These are phyloP conservation scores for Amphirosellinia nigrospora DNA, from an alignment of 495 filamentous ascomycete genomes.

Conservation along the genomic window DNA sequence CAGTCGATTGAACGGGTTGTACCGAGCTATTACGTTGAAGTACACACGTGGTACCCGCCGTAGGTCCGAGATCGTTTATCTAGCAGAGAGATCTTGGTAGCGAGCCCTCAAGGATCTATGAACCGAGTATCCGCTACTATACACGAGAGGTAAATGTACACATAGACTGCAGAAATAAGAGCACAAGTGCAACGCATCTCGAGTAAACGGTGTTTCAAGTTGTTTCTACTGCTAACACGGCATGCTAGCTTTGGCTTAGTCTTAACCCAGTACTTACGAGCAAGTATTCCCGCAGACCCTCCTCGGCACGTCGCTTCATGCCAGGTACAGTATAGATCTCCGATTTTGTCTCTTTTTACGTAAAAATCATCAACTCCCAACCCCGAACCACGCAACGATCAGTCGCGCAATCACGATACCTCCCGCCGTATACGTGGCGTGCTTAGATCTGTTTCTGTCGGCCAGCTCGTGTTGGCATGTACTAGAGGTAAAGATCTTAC, in stretches of 20 bases:
- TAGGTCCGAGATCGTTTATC: background rate
- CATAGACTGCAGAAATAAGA: too few relatives aligned
- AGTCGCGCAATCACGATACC: slow-evolving; percentile 2
- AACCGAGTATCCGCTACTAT: background rate
- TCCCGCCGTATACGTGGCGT: background rate
- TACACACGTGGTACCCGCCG: too few relatives aligned
- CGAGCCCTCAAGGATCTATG: background rate
- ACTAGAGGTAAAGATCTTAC: background rate
- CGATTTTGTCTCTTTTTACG: background rate
- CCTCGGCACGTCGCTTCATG: background rate
- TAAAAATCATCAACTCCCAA: slow-evolving; percentile 8
- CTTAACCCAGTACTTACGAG: too few relatives aligned
- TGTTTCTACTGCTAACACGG: background rate
- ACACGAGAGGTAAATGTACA: too few relatives aligned
- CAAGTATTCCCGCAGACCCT: background rate
- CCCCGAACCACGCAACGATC: background rate
- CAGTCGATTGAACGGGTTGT: background rate
- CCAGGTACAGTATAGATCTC: slow-evolving; percentile 2
- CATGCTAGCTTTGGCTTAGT: background rate
- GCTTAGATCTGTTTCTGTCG: background rate
- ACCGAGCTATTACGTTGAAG: background rate
- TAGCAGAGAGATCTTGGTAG: background rate
- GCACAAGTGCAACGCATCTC: background rate
- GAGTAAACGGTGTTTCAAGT: background rate
- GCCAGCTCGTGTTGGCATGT: background rate